phyloP scores from a whole-genome alignment of 345 rosid genomes.

The Aegle marmelos region DNA sequence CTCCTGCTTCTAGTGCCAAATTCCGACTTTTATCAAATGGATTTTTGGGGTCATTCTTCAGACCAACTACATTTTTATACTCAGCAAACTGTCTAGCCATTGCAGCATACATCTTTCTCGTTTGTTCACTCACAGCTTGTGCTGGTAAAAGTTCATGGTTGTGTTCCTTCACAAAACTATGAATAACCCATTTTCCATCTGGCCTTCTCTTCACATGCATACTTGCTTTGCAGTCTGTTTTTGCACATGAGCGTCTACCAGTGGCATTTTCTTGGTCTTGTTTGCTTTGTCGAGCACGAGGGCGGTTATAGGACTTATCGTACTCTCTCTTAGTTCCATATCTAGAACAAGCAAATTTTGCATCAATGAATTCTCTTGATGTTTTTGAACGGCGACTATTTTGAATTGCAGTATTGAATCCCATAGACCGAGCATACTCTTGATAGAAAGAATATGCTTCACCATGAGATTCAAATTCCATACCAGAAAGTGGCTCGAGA shows the following conservation, averaged over 20 bases:
- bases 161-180: slow-evolving; percentile 57
- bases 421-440: slow-evolving; percentile 60
- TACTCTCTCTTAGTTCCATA: slow-evolving; percentile 57
- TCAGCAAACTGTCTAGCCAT: slow-evolving; percentile 64
- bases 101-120: slow-evolving; percentile 58
- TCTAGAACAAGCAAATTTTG: slow-evolving; percentile 66
- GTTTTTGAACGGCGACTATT: slow-evolving; percentile 65
- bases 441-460: slow-evolving; percentile 66
- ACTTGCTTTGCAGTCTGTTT: slow-evolving; percentile 71
- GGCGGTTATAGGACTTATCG: slow-evolving; percentile 53
- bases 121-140: slow-evolving; percentile 62
- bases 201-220: slow-evolving; percentile 67
- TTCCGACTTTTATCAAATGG: slow-evolving; percentile 42
- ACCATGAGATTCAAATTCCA: slow-evolving; percentile 62
- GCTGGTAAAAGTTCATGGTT: slow-evolving; percentile 69
- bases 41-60: slow-evolving; percentile 41
- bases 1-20: slow-evolving; percentile 42
- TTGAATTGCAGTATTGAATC: slow-evolving; percentile 61
- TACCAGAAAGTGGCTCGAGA: slow-evolving; percentile 57
- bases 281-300: slow-evolving; percentile 51
- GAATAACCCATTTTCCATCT: slow-evolving; percentile 66
- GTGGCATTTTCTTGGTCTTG: slow-evolving; percentile 54
- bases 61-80: slow-evolving; percentile 46
- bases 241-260: slow-evolving; percentile 49
- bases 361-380: slow-evolving; percentile 61